These are phyloP conservation scores for Priceomyces fermenticarens DNA, from an alignment of 805 yeast genomes.

Conservation along the genomic window DNA sequence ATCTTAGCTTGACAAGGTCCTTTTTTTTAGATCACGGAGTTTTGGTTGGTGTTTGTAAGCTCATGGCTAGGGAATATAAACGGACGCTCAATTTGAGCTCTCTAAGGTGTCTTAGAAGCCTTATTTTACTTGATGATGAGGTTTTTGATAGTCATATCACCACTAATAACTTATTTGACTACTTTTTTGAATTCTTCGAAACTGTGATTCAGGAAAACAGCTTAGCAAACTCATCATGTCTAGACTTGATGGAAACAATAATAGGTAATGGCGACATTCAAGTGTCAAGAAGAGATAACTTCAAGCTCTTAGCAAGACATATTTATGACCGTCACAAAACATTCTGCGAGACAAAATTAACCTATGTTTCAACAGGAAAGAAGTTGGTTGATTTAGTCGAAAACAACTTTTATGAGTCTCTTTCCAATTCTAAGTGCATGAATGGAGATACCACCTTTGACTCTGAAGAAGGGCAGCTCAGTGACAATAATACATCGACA, in stretches of 20 bases:
- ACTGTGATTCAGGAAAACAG: conserved; percentile 52
- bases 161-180: conserved; percentile 48
- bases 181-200: conserved; percentile 48
- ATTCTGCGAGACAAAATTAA: conserved; percentile 22
- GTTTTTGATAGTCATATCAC: conserved; percentile 56
- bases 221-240: conserved; percentile 69
- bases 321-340: conserved; percentile 28
- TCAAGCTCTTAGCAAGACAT: conserved; percentile 25
- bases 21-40: conserved; percentile 63
- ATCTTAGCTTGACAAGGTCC: conserved; percentile 50
- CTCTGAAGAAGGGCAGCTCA: conserved; percentile 18
- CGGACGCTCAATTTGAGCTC: conserved; percentile 63
- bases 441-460: conserved; percentile 16
- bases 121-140: conserved; percentile 62
- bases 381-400: conserved; percentile 24
- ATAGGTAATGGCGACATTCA: conserved; percentile 21
- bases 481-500: conserved; percentile 21
- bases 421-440: neutral
- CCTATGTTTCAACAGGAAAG: conserved; percentile 28
- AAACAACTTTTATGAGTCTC: conserved; percentile 8
- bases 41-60: conserved; percentile 50
- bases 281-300: conserved; percentile 18
- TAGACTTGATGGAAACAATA: conserved; percentile 59
- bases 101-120: conserved; percentile 62
- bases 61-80: conserved; percentile 43